Evolutionary conservation across 2,329 filamentous ascomycete species (phyloP).

Genomic region (Cercospora sojina): DNA sequence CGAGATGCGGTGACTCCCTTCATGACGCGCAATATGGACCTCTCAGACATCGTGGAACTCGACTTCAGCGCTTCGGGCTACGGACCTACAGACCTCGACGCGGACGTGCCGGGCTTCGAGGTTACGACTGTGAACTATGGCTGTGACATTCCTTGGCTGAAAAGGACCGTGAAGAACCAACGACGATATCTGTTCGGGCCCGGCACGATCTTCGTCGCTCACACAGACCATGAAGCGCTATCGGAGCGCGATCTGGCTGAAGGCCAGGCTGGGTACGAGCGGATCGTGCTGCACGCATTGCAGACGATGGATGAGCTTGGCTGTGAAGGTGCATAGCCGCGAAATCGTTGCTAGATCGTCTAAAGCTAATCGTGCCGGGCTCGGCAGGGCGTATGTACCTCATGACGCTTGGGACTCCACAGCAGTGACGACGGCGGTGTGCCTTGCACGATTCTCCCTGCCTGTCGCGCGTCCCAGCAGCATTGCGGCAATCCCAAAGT

Average conservation of each 20-base stretch:
- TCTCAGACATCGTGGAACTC: not conserved
- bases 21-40: not conserved
- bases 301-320: not conserved
- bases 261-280: not conserved
- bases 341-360: too few species aligned
- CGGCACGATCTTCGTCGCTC: conserved; percentile 78
- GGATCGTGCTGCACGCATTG: not conserved
- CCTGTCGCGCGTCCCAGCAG: too few species aligned
- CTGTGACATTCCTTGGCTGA: conserved; percentile 74
- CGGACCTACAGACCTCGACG: conserved; percentile 72
- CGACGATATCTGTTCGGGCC: conserved; percentile 63
- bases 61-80: conserved; percentile 54
- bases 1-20: not conserved
- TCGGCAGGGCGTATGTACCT: too few species aligned
- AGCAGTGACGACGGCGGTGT: too few species aligned
- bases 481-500: too few species aligned
- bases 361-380: too few species aligned
- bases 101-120: conserved; percentile 83
- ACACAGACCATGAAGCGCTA: conserved; percentile 73
- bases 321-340: not conserved
- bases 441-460: too few species aligned
- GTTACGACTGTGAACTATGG: conserved; percentile 85
- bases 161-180: conserved; percentile 52
- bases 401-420: too few species aligned
- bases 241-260: conserved; percentile 47